Evolutionary conservation across 805 yeast genomes (phyloP).

Genomic region (Candida koratica): DNA sequence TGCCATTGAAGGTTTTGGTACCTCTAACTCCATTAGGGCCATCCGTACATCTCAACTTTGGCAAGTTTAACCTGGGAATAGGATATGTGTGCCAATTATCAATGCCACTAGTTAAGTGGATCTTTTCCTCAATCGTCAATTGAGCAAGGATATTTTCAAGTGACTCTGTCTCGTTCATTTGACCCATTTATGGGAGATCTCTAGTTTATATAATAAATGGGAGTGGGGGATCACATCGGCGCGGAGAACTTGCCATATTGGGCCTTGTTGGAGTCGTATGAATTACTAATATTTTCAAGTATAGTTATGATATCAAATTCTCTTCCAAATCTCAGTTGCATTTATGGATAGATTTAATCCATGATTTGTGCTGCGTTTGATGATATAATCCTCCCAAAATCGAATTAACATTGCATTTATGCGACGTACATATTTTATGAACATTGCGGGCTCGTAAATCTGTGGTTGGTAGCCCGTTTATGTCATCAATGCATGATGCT

Average conservation of each 20-base stretch:
- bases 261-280: too few relatives aligned
- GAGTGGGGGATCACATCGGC: constrained; percentile 8
- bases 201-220: background rate
- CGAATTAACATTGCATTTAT: too few relatives aligned
- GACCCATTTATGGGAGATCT: background rate
- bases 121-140: constrained; percentile 26
- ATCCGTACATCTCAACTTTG: constrained; percentile 41
- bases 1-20: constrained; percentile 24
- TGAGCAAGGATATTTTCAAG: constrained; percentile 21
- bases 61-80: constrained; percentile 39
- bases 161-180: constrained; percentile 1
- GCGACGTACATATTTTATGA: too few relatives aligned
- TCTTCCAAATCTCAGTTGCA: too few relatives aligned
- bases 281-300: too few relatives aligned
- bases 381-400: too few relatives aligned
- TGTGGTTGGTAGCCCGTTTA: too few relatives aligned
- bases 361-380: too few relatives aligned
- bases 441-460: too few relatives aligned
- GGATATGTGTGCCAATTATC: constrained; percentile 51
- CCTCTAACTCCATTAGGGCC: constrained; percentile 36
- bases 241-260: constrained; percentile 8
- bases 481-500: too few relatives aligned
- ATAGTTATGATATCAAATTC: too few relatives aligned
- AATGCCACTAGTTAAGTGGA: constrained; percentile 27
- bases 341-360: too few relatives aligned